phyloP scores from a whole-genome alignment of 2,329 filamentous ascomycete species.

The Chrysoporthe deuterocubensis region DNA sequence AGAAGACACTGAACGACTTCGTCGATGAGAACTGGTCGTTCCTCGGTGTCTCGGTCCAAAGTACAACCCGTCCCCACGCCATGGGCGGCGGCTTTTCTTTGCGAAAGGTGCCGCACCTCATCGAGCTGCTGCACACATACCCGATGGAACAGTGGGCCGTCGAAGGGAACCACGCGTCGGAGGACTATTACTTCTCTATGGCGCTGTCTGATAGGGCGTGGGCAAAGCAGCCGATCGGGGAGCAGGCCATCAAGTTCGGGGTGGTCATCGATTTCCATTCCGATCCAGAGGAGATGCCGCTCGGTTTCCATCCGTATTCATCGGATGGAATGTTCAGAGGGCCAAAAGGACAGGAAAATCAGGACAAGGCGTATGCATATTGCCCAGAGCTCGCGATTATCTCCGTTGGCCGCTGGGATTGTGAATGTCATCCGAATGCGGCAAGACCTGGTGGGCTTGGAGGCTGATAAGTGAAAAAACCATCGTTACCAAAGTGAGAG shows the following conservation, averaged over 20 bases:
- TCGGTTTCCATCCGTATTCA: conserved; percentile 17
- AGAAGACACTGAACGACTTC: conserved; percentile 51
- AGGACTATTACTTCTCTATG: conserved; percentile 61
- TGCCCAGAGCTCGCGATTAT: conserved; percentile 15
- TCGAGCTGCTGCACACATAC: conserved; percentile 53
- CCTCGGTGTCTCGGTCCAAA: conserved; percentile 11
- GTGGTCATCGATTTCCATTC: conserved; percentile 2
- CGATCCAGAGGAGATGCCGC: conserved; percentile 16
- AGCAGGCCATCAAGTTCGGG: conserved; percentile 15
- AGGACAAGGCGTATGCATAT: conserved; percentile 12
- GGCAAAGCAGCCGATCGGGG: conserved; percentile 45
- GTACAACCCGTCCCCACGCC: background rate
- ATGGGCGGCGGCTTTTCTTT: conserved; percentile 57
- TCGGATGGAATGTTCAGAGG: conserved; percentile 18
- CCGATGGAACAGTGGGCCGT: conserved; percentile 37
- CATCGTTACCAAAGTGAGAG: no score
- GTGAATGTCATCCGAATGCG: conserved; percentile 12
- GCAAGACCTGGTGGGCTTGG: conserved; percentile 14
- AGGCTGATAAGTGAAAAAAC: background rate
- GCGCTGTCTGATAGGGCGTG: conserved; percentile 52
- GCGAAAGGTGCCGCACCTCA: conserved; percentile 55
- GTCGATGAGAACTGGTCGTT: conserved; percentile 53
- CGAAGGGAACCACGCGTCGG: conserved; percentile 38
- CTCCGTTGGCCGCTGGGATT: conserved; percentile 11
- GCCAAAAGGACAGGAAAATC: conserved; percentile 13